Conservation (phyloP, 2,329 filamentous ascomycete genomes). For the Pleomassaria siparia region DNA sequence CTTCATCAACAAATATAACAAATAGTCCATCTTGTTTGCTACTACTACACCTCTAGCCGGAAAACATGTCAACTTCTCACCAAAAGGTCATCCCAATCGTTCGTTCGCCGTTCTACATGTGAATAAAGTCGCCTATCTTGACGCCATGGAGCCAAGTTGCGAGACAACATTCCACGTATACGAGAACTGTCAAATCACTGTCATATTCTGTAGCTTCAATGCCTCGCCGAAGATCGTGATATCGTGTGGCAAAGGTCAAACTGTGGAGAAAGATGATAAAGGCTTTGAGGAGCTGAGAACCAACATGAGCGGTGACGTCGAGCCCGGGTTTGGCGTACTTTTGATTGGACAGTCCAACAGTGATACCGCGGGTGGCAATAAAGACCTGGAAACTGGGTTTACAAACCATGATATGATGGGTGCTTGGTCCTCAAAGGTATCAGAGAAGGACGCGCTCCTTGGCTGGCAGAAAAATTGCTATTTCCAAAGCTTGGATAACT, state of each 20-base stretch:
- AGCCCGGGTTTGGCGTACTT: conserved; percentile 62
- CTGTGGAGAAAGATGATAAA: conserved; percentile 62
- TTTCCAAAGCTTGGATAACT: conserved; percentile 28
- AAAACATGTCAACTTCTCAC: conserved; percentile 73
- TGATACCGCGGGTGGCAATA: conserved; percentile 14
- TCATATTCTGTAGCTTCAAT: conserved; percentile 73
- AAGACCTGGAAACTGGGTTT: conserved; percentile 12
- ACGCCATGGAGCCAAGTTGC: conserved; percentile 72
- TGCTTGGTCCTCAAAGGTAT: conserved; percentile 52
- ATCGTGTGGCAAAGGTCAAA: conserved; percentile 61
- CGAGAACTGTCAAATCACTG: conserved; percentile 73
- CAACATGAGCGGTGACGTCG: conserved; percentile 45
- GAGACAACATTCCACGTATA: conserved; percentile 77
- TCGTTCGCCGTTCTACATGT: conserved; percentile 63
- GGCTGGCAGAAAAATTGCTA: conserved; percentile 63
- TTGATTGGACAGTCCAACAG: conserved; percentile 48
- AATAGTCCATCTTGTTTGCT: conserved; percentile 74
- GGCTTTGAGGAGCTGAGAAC: conserved; percentile 38
- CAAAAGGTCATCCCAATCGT: conserved; percentile 67
- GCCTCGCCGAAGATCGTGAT: conserved; percentile 62
- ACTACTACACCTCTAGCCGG: conserved; percentile 70
- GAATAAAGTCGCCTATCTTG: conserved; percentile 68
- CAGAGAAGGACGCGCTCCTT: conserved; percentile 53
- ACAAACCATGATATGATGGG: conserved; percentile 59
- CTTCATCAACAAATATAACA: conserved; percentile 66